Percentiles rank a stretch among this genome's conserved stretches.
phyloP scores from a whole-genome alignment of 1,139 yeast genomes.

The Yarrowia galli region DNA sequence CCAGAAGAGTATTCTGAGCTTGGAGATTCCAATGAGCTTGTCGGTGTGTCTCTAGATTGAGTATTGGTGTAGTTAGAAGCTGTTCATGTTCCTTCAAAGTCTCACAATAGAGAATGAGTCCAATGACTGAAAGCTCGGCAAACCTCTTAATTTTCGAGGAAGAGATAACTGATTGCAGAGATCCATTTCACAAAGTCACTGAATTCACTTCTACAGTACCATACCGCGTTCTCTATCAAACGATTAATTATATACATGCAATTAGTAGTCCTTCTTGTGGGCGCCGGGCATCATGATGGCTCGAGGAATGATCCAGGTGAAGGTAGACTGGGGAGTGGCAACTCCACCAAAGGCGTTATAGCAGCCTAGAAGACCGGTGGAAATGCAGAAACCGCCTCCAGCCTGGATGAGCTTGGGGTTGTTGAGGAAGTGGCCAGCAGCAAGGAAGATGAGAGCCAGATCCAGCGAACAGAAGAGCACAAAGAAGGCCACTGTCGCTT shows the following conservation, averaged over 20 bases:
- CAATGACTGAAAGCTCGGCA: no score
- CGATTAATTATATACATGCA: conserved; percentile 19
- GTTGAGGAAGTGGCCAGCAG: conserved; percentile 61
- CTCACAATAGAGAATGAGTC: no score
- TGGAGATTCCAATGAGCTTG: no score
- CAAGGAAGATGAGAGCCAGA: conserved; percentile 72
- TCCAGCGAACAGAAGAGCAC: conserved; percentile 67
- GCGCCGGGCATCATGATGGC: conserved; percentile 39
- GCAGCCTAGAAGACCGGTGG: conserved; percentile 82
- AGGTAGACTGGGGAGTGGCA: conserved; percentile 53
- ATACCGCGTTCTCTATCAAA: neutral
- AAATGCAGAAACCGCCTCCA: conserved; percentile 77
- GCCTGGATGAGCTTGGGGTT: conserved; percentile 59
- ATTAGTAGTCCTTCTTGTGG: conserved; percentile 26
- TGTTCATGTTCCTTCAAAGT: no score
- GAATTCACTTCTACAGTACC: no score
- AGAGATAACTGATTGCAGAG: no score
- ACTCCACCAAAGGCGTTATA: conserved; percentile 88
- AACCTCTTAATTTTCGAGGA: no score
- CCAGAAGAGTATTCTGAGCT: no score
- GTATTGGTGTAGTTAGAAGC: no score
- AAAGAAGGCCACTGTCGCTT: conserved; percentile 82
- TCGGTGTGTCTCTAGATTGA: no score
- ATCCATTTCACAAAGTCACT: no score
- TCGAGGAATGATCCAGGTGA: conserved; percentile 15